Base-by-base conservation (phyloP, 495 filamentous ascomycete genomes). In the Penicillium malachiteum region DNA sequence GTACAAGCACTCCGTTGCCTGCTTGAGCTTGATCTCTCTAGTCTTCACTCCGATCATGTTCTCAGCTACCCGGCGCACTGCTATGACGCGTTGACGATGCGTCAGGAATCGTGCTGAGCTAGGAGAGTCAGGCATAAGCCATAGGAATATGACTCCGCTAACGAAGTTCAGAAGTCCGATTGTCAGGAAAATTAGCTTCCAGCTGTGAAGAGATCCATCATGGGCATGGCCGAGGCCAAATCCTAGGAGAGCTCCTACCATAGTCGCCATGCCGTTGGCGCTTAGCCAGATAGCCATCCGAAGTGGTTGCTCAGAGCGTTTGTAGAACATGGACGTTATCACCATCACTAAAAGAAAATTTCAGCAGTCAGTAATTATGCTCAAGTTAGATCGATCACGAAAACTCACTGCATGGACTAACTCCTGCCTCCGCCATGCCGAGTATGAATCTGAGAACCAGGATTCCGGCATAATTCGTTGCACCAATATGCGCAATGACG, bases 301-400 rank as follows among this genome's bases (percentile, higher is more conserved):
- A 0, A 79, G 65, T 0, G 84, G 78, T 64, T 88, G 86, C 55
- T 89, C 85, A 41, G 81, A 76, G 17, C 85, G 84, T 42, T 77
- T 82, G 64, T 87, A 89, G 79, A 86, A 88, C 80, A 87, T 87
- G 11, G 83, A 78, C 0, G 83, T 85, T 12, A 89, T 72, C 32
- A 85, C 72, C 55, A 72, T 68, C 65, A 73, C 68, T 71, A 43
- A 18, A 21, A 30, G 1, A 3, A 50, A 11, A 8, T 30, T 4
- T 50, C 35, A 50, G 14, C 30, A 35, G 16, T 13, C 33, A 10
- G 32, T 12, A 12, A 40, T 26, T 26, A 26, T 2, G 21, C 21
- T 26, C 2, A 26, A 26, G 21, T 4, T 26, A 1, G 2, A 26
- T 26, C 1, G 21, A 26, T 4, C 21, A 26, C 21, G 21, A 26